These are phyloP conservation scores for Aspergillus sp. DNA, from an alignment of 2,329 filamentous ascomycete species.

Conservation along the genomic window DNA sequence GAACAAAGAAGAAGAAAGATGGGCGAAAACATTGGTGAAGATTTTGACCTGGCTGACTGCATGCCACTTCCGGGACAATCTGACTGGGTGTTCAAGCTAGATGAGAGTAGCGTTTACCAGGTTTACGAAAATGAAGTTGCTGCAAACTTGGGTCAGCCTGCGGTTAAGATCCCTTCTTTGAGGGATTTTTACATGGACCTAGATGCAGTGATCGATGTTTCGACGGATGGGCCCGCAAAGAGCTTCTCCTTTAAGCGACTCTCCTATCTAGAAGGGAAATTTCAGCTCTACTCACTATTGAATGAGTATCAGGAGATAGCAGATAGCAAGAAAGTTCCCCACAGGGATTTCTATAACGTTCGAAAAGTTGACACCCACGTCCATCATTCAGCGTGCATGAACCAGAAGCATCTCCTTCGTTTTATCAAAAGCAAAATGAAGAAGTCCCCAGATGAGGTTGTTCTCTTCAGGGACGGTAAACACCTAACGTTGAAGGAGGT, in stretches of 20 bases:
- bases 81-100: constrained; percentile 76
- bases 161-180: constrained; percentile 85
- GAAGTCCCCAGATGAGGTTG: constrained; percentile 92
- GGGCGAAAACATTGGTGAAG: constrained; percentile 86
- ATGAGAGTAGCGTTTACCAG: constrained; percentile 87
- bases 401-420: constrained; percentile 95
- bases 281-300: constrained; percentile 88
- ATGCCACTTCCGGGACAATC: constrained; percentile 73
- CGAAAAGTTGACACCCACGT: constrained; percentile 99
- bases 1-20: constrained; percentile 73
- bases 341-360: constrained; percentile 99
- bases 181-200: constrained; percentile 96
- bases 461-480: constrained; percentile 89
- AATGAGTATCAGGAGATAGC: constrained; percentile 99
- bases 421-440: constrained; percentile 99
- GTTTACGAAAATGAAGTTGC: constrained; percentile 76
- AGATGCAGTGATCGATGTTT: constrained; percentile 83
- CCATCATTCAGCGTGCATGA: constrained; percentile 99
- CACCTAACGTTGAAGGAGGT: constrained; percentile 89
- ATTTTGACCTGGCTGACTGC: constrained; percentile 82
- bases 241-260: constrained; percentile 94
- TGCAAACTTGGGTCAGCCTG: constrained; percentile 66
- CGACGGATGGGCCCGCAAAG: constrained; percentile 93
- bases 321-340: constrained; percentile 95
- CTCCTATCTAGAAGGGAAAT: constrained; percentile 95